Base-by-base conservation (phyloP, 23 red algal genomes). In the Pyropia haitanensis region DNA sequence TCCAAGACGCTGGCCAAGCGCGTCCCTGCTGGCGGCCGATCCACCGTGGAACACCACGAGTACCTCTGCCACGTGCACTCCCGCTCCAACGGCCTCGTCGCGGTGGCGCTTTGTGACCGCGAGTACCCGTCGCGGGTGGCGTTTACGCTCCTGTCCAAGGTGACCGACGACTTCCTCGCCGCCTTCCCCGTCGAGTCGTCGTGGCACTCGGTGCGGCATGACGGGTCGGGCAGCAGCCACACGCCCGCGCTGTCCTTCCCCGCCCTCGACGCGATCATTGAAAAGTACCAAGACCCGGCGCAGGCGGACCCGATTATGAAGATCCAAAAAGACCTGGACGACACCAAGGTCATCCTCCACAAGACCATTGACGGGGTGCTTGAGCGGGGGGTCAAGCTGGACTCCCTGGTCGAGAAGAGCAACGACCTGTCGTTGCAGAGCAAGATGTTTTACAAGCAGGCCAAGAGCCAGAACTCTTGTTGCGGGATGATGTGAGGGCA, bases 111-210 rank as follows among this genome's bases (percentile, higher is more conserved):
- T 10, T 98, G 94, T 33, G 94, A 98, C 49, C 61, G 28, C 9
- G 94, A 98, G 63, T 98, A 98, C 66, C 94, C 94, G 26, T 74
- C 82, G n/a, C 87, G 94, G 32, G 94, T 98, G 17, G 94, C 94
- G 1, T 98, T 98, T 53, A 98, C 85, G 4, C 64, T 98, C 19
- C 79, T 98, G 3, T 72, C 78, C 58, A 89, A 98, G 79, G 49
- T 90, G 73, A 65, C 77, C 51, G 85, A 98, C 14, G 94, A 98
- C 18, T 98, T 98, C 58, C 62, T 73, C 39, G 48, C 52, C 27
- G 72, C 64, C 22, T 70, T 78, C 70, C 39, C 39, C 39, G 24
- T 67, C n/a, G 94, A 98, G 53, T 53, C 63, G 17, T 56, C 61
- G 59, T 98, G 85, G 84, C 63, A 65, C 15, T 44, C 75, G n/a